These are phyloP conservation scores for Discostella stelligeroides DNA, from an alignment of 108 stramenopile species.

Conservation along the genomic window DNA sequence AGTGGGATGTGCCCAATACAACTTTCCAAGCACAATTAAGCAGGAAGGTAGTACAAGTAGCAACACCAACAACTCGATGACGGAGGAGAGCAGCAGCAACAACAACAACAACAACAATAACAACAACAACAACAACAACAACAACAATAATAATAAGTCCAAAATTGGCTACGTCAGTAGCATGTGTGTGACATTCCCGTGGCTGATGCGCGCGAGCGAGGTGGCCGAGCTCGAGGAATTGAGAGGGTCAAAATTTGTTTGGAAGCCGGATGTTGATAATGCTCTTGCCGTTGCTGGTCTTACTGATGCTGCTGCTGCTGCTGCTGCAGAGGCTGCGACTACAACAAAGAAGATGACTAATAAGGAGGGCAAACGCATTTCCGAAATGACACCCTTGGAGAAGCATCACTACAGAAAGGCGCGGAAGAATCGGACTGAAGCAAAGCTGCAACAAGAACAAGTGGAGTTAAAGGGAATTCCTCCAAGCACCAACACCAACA, in stretches of 20 bases:
- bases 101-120: slow-evolving; percentile 18
- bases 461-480: neutral
- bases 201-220: slow-evolving; percentile 79
- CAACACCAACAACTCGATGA: slow-evolving; percentile 7
- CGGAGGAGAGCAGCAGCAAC: neutral
- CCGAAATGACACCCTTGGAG: slow-evolving; percentile 44
- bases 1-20: slow-evolving; percentile 81
- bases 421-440: slow-evolving; percentile 12
- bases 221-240: slow-evolving; percentile 62
- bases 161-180: slow-evolving; percentile 40
- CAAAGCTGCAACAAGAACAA: neutral
- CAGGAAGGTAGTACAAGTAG: slow-evolving; percentile 32
- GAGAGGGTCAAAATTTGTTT: slow-evolving; percentile 43
- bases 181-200: slow-evolving; percentile 92
- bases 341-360: slow-evolving; percentile 9
- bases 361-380: slow-evolving; percentile 7
- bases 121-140: slow-evolving; percentile 1
- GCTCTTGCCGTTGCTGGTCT: no score
- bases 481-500: neutral
- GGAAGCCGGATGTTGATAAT: slow-evolving; percentile 13
- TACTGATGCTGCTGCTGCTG: neutral
- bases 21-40: slow-evolving; percentile 44
- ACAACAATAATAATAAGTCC: neutral
- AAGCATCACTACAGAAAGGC: slow-evolving; percentile 22
- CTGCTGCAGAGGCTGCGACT: neutral